phyloP scores from a whole-genome alignment of 164 flowering plant species.

The Protea cynaroides region DNA sequence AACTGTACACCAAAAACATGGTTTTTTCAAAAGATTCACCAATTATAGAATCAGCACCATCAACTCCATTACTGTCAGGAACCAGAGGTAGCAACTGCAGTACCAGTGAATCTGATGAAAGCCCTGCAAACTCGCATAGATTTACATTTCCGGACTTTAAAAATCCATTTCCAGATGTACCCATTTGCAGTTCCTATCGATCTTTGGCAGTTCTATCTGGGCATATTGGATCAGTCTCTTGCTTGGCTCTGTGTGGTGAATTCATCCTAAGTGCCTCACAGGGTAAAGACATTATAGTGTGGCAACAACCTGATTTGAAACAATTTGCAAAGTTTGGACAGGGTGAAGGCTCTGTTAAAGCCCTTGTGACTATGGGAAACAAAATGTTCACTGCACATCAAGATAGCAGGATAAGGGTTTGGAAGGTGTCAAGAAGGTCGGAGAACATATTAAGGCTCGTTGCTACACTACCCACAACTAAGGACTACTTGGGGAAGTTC shows the following conservation, averaged over 20 bases:
- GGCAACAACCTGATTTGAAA: slow-evolving; percentile 93
- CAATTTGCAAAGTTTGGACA: slow-evolving; percentile 75
- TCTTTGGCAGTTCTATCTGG: slow-evolving; percentile 70
- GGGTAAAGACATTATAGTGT: slow-evolving; percentile 86
- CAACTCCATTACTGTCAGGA: slow-evolving; percentile 40
- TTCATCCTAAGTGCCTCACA: slow-evolving; percentile 89
- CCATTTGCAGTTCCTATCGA: slow-evolving; percentile 28
- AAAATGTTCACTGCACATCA: slow-evolving; percentile 93
- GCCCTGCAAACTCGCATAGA: slow-evolving; percentile 24
- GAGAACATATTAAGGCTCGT: slow-evolving; percentile 70
- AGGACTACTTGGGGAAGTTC: slow-evolving; percentile 81
- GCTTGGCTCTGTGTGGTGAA: slow-evolving; percentile 85
- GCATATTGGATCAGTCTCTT: slow-evolving; percentile 76
- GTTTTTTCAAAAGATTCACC: slow-evolving; percentile 10
- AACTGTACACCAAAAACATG: slow-evolving; percentile 7
- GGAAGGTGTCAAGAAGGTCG: slow-evolving; percentile 76
- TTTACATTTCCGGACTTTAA: slow-evolving; percentile 16
- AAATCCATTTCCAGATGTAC: slow-evolving; percentile 10
- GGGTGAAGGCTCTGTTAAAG: slow-evolving; percentile 86
- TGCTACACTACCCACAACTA: slow-evolving; percentile 74
- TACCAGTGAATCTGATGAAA: slow-evolving; percentile 33
- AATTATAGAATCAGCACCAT: slow-evolving; percentile 12
- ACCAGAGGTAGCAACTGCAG: slow-evolving; percentile 21
- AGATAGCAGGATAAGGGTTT: slow-evolving; percentile 77
- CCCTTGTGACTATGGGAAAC: slow-evolving; percentile 62